Base-by-base conservation (phyloP, 108 stramenopile genomes). In the Skeletonema menzelii region DNA sequence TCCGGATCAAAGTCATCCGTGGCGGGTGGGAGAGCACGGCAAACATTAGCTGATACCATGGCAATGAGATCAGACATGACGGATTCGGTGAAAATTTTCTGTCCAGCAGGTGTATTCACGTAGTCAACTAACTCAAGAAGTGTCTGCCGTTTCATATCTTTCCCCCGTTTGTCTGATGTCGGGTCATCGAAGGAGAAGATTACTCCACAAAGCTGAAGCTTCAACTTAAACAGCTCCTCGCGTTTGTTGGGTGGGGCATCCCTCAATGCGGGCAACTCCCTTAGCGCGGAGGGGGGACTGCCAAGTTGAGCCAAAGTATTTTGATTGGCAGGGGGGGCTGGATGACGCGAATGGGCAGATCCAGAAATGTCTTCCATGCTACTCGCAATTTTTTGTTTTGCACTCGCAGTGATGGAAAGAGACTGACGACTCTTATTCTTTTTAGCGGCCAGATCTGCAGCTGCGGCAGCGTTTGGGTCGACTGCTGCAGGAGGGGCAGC, bases 1-100 rank as follows among this genome's bases (percentile, higher is more conserved):
- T 99, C 99, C 4, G 98, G 98, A 71, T 99, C 99, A 73, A 97
- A 99, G 86, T 99, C 98, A 32, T 98, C 97, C 5, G 95, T 97
- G 5, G 92, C 95, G 3, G 98, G 98, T 5, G 99, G 99, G 27
- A 99, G 84, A 0, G 97, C 91, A 47, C 99, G 94, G 77, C 97
- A 97, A 12, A 99, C 92, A 82, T 99, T 99, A 56, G 95, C 97
- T 22, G 90, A 84, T 13, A 99, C 94, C 91, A 94, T 87, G 1
- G 86, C 83, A 82, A 96, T 92, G 28, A 96, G 71, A 67, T 93
- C 95, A 15, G 90, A 77, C 97, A 97, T 97, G 67, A 95, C 88
- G 22, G 86, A 85, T 75, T 98, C 98, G 32, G 97, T 98, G 70
- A 99, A 98, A 56, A 99, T 97, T 84, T 97, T 97, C 82, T 99